Base-by-base conservation (phyloP, 345 rosid species). In the Dovyalis caffra region DNA sequence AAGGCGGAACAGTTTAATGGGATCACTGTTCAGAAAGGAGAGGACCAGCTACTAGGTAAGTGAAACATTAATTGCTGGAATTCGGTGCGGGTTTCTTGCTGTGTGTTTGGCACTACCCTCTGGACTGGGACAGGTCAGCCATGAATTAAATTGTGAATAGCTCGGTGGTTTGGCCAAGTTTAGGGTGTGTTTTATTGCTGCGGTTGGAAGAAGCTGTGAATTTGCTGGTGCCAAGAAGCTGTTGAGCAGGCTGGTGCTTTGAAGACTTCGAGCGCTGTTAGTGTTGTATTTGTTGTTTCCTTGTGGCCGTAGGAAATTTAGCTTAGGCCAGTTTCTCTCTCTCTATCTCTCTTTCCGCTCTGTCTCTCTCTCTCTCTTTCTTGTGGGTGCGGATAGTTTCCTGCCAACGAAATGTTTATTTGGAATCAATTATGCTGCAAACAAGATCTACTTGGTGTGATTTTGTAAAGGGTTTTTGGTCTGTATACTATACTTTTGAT, bases 1-100 rank as follows among this genome's bases (percentile, higher is more conserved):
- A 43, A 56, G 28, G 69, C 23, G 32, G 16, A 31, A 60, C 33
- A 66, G 15, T 28, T 15, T 25, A n/a, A 57, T 15, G 32, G 28
- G n/a, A 16, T 38, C 31, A 14, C 16, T 28, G 66, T 61, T 72
- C 31, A 10, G 14, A 23, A 35, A 31, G 14, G 57, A 21, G 58
- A 40, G 53, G 20, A 16, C 35, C 64, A 56, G 67, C 60, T 38
- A 43, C 45, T 43, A 14, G 78, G 78, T 68, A 68, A 68, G 73
- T 43, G 57, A 26, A 38, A 40, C 58, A 28, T 75, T 68, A 43
- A 58, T 75, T 58, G 68, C 73, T 68, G 73, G 73, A 68, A 40
- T 58, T 58, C 62, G 20, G 68, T 15, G 0, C 34, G 31, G 38
- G 25, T 14, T 37, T 66, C 70, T 16, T n/a, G 70, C 23, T 34